phyloP scores from a whole-genome alignment of 495 filamentous ascomycete genomes.

The Antarctomyces pellizariae region DNA sequence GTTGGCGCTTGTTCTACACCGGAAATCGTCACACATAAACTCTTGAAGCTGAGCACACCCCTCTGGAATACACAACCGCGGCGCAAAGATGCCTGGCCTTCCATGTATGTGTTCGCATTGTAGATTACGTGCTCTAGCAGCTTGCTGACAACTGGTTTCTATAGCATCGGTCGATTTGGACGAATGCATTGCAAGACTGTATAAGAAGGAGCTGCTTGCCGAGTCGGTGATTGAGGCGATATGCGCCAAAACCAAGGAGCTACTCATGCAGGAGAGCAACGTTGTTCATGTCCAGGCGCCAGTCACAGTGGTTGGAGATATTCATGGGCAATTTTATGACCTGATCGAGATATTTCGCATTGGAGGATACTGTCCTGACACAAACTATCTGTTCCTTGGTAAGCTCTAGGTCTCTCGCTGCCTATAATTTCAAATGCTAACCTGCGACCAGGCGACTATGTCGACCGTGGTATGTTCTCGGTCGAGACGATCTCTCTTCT shows the following conservation, averaged over 20 bases:
- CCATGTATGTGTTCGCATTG: constrained; percentile 34
- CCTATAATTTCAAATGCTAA: constrained; percentile 1
- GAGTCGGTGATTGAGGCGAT: constrained; percentile 98
- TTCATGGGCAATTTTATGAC: constrained; percentile 97
- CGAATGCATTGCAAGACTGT: constrained; percentile 87
- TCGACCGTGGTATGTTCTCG: constrained; percentile 89
- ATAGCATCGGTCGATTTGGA: constrained; percentile 90
- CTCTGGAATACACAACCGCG: constrained; percentile 1
- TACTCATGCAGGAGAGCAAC: constrained; percentile 99
- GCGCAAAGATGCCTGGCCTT: constrained; percentile 60
- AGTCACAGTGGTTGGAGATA: constrained; percentile 96
- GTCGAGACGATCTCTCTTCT: constrained; percentile 94
- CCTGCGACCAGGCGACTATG: constrained; percentile 54
- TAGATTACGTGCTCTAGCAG: constrained; percentile 3
- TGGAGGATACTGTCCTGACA: constrained; percentile 86
- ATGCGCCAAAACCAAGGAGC: constrained; percentile 95
- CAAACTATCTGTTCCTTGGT: constrained; percentile 96
- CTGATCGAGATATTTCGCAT: constrained; percentile 98
- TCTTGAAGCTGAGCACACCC: constrained; percentile 3
- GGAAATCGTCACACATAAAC: constrained; percentile 6
- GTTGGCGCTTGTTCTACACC: constrained; percentile 8
- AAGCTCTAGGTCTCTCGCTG: constrained; percentile 10
- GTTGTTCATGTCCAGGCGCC: constrained; percentile 92
- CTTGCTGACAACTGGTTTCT: constrained; percentile 2
- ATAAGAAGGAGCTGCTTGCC: constrained; percentile 86